Evolutionary conservation across 768 basidiomycete genomes (phyloP), one percentile per base, ranked within the genome.

Genomic region (Trichaptum fuscoviolaceum): DNA sequence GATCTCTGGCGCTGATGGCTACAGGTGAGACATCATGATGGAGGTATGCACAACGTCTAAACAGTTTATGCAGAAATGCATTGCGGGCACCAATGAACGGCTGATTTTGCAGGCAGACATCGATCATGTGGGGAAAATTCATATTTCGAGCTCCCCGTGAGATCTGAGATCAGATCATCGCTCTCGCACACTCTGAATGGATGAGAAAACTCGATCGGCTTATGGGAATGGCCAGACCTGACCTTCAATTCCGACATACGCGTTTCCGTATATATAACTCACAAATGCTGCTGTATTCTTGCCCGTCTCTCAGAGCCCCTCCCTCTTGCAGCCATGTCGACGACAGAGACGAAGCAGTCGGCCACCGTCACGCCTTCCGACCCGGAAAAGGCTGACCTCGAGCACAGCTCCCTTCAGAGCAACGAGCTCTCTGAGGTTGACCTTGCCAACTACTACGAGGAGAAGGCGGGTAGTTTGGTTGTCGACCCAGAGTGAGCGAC

Each of bases 401-500:
- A 52, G 42, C 42, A 52, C 3, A 20, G 20, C 15, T 52, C 42
- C 42, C 42, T 52, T 20, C 12, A 20, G 42, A 52, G 42, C 42
- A 52, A 52, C 42, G 42, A 52, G 42, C 2, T 25, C 26, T 52
- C 68, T 12, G 70, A 73, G 4, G 62, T 82, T 12, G 78, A 83
- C 66, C 67, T 81, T 42, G 63, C 72, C 25, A 64, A 73, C 0
- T 85, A 84, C 66, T 86, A 88, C 62, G 86, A 88, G 68, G 73
- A 79, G 12, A 76, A 78, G 67, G 86, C 85, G 0, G 88, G 87
- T 10, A 79, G 87, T 23, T 75, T 89, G 57, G 84, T 89, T 63
- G 77, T 89, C 15, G 87, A 89, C 73, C 87, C 87, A 15, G 75
- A 79, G 87, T 86, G 66, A 24, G 84, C 80, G 30, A 30, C 2